Evolutionary conservation across 805 yeast genomes (phyloP).

Genomic region (Jamesozyma hellenica): DNA sequence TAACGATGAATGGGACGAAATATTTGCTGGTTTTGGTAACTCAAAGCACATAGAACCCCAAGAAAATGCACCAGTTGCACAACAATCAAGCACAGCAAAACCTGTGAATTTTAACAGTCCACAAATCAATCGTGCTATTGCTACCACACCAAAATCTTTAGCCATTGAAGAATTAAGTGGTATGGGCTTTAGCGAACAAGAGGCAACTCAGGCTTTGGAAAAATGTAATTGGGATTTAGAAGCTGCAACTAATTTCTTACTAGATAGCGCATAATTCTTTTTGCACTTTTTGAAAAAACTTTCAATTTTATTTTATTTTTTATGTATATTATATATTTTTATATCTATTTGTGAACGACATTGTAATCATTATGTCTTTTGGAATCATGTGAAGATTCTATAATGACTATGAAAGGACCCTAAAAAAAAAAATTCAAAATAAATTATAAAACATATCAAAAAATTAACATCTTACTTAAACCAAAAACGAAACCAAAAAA

Average conservation of each 20-base stretch:
- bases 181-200: slow-evolving; percentile 74
- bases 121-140: slow-evolving; percentile 24
- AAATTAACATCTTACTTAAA: too few species aligned
- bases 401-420: too few species aligned
- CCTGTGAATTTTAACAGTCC: slow-evolving; percentile 4
- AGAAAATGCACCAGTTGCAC: not conserved
- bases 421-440: too few species aligned
- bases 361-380: too few species aligned
- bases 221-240: slow-evolving; percentile 66
- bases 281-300: not conserved
- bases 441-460: too few species aligned
- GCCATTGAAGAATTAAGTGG: slow-evolving; percentile 73
- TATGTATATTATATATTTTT: not conserved
- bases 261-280: slow-evolving; percentile 50
- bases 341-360: not conserved
- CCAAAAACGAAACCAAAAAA: too few species aligned
- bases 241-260: slow-evolving; percentile 75
- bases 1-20: slow-evolving; percentile 87
- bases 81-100: slow-evolving; percentile 5
- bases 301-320: not conserved
- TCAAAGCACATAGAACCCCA: slow-evolving; percentile 4
- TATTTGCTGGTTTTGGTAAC: slow-evolving; percentile 82
- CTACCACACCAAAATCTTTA: slow-evolving; percentile 38
- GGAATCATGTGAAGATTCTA: not conserved
- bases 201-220: slow-evolving; percentile 59